A percentile compares a stretch with the other conserved stretches of the same genome.
phyloP scores from a whole-genome alignment of 495 filamentous ascomycete genomes.

The Neurospora terricola region DNA sequence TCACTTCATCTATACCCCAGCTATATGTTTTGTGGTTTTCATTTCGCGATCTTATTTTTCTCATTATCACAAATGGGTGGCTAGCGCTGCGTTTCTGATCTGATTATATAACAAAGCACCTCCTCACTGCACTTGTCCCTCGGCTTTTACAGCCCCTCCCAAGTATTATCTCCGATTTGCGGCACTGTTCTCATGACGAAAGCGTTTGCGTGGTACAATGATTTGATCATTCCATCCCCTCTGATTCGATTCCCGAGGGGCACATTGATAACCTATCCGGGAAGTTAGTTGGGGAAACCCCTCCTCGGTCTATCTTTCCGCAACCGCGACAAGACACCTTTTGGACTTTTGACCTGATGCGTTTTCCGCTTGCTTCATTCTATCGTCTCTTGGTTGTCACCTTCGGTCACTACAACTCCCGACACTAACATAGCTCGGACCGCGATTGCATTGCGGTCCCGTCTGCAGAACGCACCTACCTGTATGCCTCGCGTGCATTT shows the following conservation, averaged over 20 bases:
- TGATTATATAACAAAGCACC: background rate
- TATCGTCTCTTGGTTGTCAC: background rate
- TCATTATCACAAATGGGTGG: background rate
- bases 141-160: background rate
- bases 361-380: background rate
- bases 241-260: background rate
- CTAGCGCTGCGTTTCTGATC: background rate
- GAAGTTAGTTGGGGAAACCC: background rate
- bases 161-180: background rate
- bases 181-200: background rate
- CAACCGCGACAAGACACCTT: background rate
- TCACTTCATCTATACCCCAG: background rate
- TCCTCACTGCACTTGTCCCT: background rate
- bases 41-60: background rate
- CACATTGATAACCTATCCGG: background rate
- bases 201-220: background rate
- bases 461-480: background rate
- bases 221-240: background rate
- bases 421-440: background rate
- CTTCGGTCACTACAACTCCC: background rate
- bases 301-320: background rate
- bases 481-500: background rate
- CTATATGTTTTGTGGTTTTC: constrained; percentile 4
- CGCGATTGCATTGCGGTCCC: background rate
- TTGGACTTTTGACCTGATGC: background rate